Evolutionary conservation across 2,329 filamentous ascomycete genomes (phyloP).

Genomic region (Chaetomiaceae sp.): DNA sequence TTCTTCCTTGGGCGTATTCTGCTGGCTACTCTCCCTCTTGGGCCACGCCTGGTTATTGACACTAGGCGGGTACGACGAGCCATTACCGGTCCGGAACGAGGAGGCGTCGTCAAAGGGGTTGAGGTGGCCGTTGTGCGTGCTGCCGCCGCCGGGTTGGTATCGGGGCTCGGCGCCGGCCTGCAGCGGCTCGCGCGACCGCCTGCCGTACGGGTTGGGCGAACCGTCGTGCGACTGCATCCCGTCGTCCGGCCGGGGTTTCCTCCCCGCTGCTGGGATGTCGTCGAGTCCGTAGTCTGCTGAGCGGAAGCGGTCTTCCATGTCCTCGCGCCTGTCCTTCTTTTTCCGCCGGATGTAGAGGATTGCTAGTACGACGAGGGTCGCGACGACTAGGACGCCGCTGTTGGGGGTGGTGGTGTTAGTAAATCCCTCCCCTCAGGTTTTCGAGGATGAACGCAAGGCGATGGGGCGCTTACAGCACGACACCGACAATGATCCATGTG

Average conservation of each 20-base stretch:
- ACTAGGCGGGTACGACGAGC: slow-evolving; percentile 3
- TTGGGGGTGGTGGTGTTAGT: slow-evolving; percentile 7
- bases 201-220: slow-evolving; percentile 9
- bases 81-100: slow-evolving; percentile 1
- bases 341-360: slow-evolving; percentile 21
- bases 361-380: slow-evolving; percentile 12
- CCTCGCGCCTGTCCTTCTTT: slow-evolving; percentile 22
- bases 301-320: slow-evolving; percentile 22
- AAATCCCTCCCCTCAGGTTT: no score
- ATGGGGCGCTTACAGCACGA: slow-evolving; percentile 19
- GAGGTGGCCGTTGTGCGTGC: slow-evolving; percentile 9
- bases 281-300: slow-evolving; percentile 25
- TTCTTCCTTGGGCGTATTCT: background rate
- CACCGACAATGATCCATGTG: slow-evolving; percentile 25
- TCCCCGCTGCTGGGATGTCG: slow-evolving; percentile 10
- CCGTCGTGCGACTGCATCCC: slow-evolving; percentile 9
- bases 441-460: no score
- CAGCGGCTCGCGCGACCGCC: slow-evolving; percentile 17
- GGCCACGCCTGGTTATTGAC: slow-evolving; percentile 12
- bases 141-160: background rate
- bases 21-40: slow-evolving; percentile 11
- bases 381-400: slow-evolving; percentile 16
- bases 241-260: slow-evolving; percentile 9
- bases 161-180: slow-evolving; percentile 14
- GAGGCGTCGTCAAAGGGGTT: slow-evolving; percentile 19